Evolutionary conservation across 805 yeast species (phyloP), one percentile per base, ranked within the genome.

Genomic region (Saturnispora bothae): DNA sequence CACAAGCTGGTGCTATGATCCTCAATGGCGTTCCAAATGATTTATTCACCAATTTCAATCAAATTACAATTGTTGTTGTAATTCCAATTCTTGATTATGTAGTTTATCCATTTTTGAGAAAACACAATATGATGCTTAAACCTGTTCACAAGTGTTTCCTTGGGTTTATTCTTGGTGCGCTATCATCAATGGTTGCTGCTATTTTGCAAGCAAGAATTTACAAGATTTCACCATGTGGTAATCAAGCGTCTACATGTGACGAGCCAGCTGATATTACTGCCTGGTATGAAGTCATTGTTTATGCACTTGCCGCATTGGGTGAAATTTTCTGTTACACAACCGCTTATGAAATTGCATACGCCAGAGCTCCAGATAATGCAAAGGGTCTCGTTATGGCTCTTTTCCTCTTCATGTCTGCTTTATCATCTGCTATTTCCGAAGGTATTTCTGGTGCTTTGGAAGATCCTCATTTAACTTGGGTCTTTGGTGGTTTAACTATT

Each of bases 1-100:
- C 74, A 4, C 76, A 70, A 53, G 74, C 76, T 35, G 73, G 72
- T 45, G 63, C 72, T 20, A 68, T 72, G 76, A 54, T 64, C 8
- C 59, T 69, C 20, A 57, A 68, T 21, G 73, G 73, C 34, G 73
- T 72, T 47, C 77, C 77, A 43, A 72, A 71, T 48, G 78, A 72
- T 60, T 63, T 71, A 47, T 68, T 71, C 59, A 64, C 59, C 45
- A 71, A 69, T 49, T 69, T 72, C 58, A 71, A 72, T 47, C 75
- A 74, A 34, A 60, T 72, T 42, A 65, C 76, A 16, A 72, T 71
- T 46, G 68, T 72, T 44, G 59, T 69, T 33, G 56, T 67, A 40
- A 63, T 72, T 39, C 78, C 77, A 43, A 58, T 71, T 34, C 58
- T 71, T 47, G 75, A 72, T 48, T 56, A 64, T 43, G 35, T 54